These are phyloP conservation scores for Rhizopogon vinicolor DNA, from an alignment of 768 basidiomycete genomes.

Conservation along the genomic window DNA sequence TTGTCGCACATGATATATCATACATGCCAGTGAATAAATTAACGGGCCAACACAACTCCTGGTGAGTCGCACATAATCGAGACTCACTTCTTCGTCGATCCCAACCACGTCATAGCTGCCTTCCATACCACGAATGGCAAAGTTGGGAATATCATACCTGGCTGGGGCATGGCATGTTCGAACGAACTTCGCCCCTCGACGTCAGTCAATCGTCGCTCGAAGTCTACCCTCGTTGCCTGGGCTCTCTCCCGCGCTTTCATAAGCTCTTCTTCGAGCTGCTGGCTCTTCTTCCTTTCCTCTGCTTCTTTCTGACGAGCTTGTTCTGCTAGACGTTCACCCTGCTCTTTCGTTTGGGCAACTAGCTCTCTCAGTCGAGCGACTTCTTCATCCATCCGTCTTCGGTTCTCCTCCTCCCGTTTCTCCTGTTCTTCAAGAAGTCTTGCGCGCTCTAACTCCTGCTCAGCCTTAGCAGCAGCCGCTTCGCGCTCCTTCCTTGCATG, in stretches of 20 bases:
- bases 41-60: background rate
- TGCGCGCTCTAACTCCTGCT: conserved; percentile 21
- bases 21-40: background rate
- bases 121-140: conserved; percentile 30
- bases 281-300: conserved; percentile 21
- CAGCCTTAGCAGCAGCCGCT: conserved; percentile 21
- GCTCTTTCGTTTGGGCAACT: conserved; percentile 22
- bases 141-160: conserved; percentile 23
- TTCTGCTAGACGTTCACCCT: conserved; percentile 21
- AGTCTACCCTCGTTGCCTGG: conserved; percentile 16
- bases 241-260: conserved; percentile 22
- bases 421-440: conserved; percentile 25
- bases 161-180: conserved; percentile 8
- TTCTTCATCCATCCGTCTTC: conserved; percentile 22
- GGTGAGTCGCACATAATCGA: background rate
- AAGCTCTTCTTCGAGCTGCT: conserved; percentile 27
- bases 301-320: conserved; percentile 22
- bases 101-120: conserved; percentile 29
- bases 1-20: background rate
- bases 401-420: conserved; percentile 26
- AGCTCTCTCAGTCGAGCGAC: conserved; percentile 20
- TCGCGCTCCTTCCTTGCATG: conserved; percentile 18
- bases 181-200: background rate
- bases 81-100: conserved; percentile 11
- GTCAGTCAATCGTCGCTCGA: conserved; percentile 22